Conservation (phyloP, 441 rosid genomes). For the California macrophylla region DNA sequence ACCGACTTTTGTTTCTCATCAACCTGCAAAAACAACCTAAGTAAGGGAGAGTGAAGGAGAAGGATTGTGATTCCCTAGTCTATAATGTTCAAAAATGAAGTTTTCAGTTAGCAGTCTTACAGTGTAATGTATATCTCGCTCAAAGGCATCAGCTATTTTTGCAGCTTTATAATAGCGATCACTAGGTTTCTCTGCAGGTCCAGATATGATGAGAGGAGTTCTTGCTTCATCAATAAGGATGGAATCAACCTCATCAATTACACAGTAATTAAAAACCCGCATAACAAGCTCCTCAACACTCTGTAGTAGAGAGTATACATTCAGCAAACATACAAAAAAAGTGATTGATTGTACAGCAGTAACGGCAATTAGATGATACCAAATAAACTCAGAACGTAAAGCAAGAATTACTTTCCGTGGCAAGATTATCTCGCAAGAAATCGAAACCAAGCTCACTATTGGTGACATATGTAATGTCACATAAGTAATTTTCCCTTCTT, state of each 20-base stretch:
- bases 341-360: conserved; percentile 7
- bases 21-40: conserved; percentile 44
- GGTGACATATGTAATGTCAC: conserved; percentile 88
- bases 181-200: conserved; percentile 93
- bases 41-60: conserved; percentile 3
- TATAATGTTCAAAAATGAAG: background rate
- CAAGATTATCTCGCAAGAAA: conserved; percentile 92
- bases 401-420: conserved; percentile 95
- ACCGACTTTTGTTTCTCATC: conserved; percentile 94
- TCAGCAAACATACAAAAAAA: conserved; percentile 26
- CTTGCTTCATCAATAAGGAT: conserved; percentile 98
- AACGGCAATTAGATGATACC: conserved; percentile 5
- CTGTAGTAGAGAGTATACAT: conserved; percentile 37
- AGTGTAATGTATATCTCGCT: conserved; percentile 86
- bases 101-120: conserved; percentile 32
- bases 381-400: conserved; percentile 23
- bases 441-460: conserved; percentile 97
- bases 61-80: background rate
- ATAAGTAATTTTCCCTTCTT: conserved; percentile 80
- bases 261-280: conserved; percentile 78
- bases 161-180: conserved; percentile 89
- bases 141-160: conserved; percentile 77
- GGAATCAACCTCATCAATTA: conserved; percentile 95
- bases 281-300: conserved; percentile 89
- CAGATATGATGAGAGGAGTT: conserved; percentile 90